A percentile compares a stretch with the other conserved stretches of the same genome.
These are phyloP conservation scores for Nitzschia inconspicua DNA, from an alignment of 108 stramenopile genomes.

Conservation along the genomic window DNA sequence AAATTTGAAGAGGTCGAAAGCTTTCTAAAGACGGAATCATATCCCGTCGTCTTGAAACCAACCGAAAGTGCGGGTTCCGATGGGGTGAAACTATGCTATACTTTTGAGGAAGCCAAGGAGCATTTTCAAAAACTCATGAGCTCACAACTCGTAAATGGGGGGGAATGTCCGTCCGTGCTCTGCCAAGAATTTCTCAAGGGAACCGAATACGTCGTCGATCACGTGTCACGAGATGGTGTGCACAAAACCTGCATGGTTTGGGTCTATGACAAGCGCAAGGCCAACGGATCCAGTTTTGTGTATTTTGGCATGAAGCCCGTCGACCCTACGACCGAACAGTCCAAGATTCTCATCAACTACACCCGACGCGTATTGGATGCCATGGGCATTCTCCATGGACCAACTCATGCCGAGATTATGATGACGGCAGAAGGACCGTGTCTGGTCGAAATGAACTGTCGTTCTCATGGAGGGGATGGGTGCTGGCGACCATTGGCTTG, in stretches of 20 bases:
- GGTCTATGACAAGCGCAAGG: conserved; percentile 89
- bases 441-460: conserved; percentile 80
- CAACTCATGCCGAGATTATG: conserved; percentile 81
- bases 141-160: conserved; percentile 42
- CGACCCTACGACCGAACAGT: conserved; percentile 51
- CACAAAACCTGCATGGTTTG: conserved; percentile 91
- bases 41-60: conserved; percentile 91
- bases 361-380: conserved; percentile 70
- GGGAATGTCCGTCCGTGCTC: conserved; percentile 78
- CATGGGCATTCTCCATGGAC: conserved; percentile 62
- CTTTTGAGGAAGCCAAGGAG: conserved; percentile 46
- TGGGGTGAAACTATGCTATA: conserved; percentile 47
- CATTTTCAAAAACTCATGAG: conserved; percentile 45
- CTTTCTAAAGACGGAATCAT: conserved; percentile 57
- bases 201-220: conserved; percentile 90
- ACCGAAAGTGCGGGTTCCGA: conserved; percentile 86
- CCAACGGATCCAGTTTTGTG: conserved; percentile 82
- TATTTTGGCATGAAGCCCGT: conserved; percentile 72
- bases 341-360: conserved; percentile 79
- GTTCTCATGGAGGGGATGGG: conserved; percentile 95
- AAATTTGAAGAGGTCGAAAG: conserved; percentile 64
- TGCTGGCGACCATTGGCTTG: conserved; percentile 82
- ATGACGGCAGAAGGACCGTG: conserved; percentile 81
- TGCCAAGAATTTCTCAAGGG: conserved; percentile 90
- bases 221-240: conserved; percentile 76